Evolutionary conservation across 495 filamentous ascomycete species (phyloP).

Genomic region (Bryoglossum gracile): DNA sequence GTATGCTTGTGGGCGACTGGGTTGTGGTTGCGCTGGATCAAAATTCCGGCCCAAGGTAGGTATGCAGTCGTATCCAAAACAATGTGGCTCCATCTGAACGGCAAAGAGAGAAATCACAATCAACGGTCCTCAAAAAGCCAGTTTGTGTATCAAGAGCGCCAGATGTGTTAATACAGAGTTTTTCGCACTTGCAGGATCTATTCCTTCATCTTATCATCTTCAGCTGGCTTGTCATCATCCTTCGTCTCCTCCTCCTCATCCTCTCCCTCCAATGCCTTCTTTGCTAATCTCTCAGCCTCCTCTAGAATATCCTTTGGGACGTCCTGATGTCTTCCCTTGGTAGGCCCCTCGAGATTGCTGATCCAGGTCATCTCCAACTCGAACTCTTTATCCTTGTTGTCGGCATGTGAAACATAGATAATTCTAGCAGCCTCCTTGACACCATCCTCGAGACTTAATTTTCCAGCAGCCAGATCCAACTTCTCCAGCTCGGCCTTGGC

Average conservation of each 20-base stretch:
- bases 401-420: slow-evolving; percentile 93
- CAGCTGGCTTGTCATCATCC: slow-evolving; percentile 36
- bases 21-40: too few species aligned
- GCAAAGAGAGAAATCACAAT: not conserved
- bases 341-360: slow-evolving; percentile 71
- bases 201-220: slow-evolving; percentile 69
- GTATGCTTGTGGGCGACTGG: too few species aligned
- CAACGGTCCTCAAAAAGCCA: slow-evolving; percentile 1
- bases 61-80: too few species aligned
- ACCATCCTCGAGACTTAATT: slow-evolving; percentile 72
- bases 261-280: slow-evolving; percentile 63
- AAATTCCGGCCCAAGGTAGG: too few species aligned
- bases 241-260: slow-evolving; percentile 59
- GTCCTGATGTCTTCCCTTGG: slow-evolving; percentile 82
- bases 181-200: slow-evolving; percentile 33
- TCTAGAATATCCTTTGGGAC: slow-evolving; percentile 83
- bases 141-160: slow-evolving; percentile 16
- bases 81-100: too few species aligned
- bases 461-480: slow-evolving; percentile 72
- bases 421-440: slow-evolving; percentile 96
- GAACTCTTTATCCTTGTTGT: slow-evolving; percentile 97
- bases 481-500: slow-evolving; percentile 98
- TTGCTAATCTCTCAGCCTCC: slow-evolving; percentile 85
- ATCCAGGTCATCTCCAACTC: slow-evolving; percentile 99
- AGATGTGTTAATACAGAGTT: slow-evolving; percentile 23